phyloP scores from a whole-genome alignment of 345 rosid species.

The Salix viminalis region DNA sequence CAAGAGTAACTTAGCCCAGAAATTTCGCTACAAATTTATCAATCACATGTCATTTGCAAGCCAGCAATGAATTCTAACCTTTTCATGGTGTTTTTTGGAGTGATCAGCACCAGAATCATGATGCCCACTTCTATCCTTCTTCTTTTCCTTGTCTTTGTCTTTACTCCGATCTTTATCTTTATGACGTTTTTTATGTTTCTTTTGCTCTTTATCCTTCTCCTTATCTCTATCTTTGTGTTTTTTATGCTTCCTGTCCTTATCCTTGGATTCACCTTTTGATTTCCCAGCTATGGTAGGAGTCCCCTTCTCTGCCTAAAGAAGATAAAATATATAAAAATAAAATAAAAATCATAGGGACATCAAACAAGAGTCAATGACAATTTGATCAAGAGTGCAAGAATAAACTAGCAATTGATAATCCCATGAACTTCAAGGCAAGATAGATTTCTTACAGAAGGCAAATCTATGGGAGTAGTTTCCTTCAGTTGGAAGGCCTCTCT shows the following conservation, averaged over 20 bases:
- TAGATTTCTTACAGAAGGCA: slow-evolving; percentile 25
- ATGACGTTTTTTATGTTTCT: slow-evolving; percentile 83
- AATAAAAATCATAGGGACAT: background rate
- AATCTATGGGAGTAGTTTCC: slow-evolving; percentile 22
- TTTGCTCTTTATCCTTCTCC: slow-evolving; percentile 86
- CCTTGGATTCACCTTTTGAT: slow-evolving; percentile 65
- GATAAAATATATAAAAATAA: background rate
- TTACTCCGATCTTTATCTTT: slow-evolving; percentile 70
- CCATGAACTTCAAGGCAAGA: background rate
- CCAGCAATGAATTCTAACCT: slow-evolving; percentile 40
- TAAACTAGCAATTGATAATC: background rate
- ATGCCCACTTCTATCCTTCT: slow-evolving; percentile 74
- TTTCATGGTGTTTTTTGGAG: slow-evolving; percentile 79
- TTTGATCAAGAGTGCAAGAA: background rate
- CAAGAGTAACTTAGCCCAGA: background rate
- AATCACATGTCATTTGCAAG: background rate
- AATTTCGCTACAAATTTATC: background rate
- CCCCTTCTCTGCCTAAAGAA: slow-evolving; percentile 67
- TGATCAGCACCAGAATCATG: slow-evolving; percentile 75
- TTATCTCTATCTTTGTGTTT: slow-evolving; percentile 81
- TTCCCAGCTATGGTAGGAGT: slow-evolving; percentile 66
- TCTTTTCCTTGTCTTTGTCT: slow-evolving; percentile 76
- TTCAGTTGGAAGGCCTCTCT: slow-evolving; percentile 36
- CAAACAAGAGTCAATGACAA: background rate
- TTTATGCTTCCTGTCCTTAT: slow-evolving; percentile 87